phyloP scores from a whole-genome alignment of 345 rosid species.

The Cardamine resedifolia region DNA sequence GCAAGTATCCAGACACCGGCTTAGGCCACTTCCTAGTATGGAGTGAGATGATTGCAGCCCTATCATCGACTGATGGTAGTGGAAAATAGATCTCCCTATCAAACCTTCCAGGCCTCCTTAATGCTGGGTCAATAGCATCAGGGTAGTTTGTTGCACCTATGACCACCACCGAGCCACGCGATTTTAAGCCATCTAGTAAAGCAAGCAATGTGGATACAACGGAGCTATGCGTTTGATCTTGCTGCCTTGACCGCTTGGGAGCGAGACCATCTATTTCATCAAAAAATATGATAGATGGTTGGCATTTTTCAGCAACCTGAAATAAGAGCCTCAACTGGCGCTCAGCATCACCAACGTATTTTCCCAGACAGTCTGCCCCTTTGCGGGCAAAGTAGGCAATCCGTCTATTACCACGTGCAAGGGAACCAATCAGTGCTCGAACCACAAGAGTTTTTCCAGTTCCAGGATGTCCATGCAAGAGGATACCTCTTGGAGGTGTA shows the following conservation, averaged over 20 bases:
- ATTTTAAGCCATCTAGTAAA: constrained; percentile 90
- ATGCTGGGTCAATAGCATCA: constrained; percentile 96
- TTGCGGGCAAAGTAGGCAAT: constrained; percentile 98
- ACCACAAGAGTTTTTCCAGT: constrained; percentile 98
- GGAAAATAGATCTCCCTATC: constrained; percentile 96
- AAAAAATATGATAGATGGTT: constrained; percentile 94
- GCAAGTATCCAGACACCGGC: constrained; percentile 77
- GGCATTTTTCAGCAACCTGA: constrained; percentile 98
- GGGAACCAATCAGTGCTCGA: constrained; percentile 91
- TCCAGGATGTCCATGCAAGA: constrained; percentile 98
- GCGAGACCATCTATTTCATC: constrained; percentile 99
- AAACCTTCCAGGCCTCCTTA: constrained; percentile 98
- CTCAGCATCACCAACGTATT: constrained; percentile 99
- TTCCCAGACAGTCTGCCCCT: constrained; percentile 99
- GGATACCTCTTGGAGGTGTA: constrained; percentile 96
- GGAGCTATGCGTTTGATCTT: constrained; percentile 98
- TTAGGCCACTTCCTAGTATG: constrained; percentile 94
- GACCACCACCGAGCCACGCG: constrained; percentile 97
- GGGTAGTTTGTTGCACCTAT: constrained; percentile 99
- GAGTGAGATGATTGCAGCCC: constrained; percentile 89
- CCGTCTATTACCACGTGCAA: constrained; percentile 83
- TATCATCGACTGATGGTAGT: constrained; percentile 75
- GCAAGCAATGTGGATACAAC: constrained; percentile 98
- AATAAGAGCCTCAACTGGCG: constrained; percentile 97
- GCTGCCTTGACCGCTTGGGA: constrained; percentile 85